Base-by-base conservation (phyloP, 257 asterid species). In the Schizonepeta tenuifolia region DNA sequence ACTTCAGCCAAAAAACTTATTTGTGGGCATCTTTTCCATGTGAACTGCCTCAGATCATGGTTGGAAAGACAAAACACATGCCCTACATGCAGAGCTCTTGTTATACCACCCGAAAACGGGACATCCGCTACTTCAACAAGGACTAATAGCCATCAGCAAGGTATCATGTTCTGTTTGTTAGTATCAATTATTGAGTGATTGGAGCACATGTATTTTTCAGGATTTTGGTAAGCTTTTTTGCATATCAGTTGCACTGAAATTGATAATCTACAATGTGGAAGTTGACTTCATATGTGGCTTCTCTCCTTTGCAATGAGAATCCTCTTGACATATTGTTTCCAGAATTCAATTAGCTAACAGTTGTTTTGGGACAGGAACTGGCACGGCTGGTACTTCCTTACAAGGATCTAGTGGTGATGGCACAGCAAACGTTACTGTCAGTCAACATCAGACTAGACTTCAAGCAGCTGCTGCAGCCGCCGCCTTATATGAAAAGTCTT, bases 11-110 rank as follows among this genome's bases (percentile, higher is more conserved):
- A 93, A 71, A 90, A 87, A 77, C 93, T 93, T 73, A 61, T 84
- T 3, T 93, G 98, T 38, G 98, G 98, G 51, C 98, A 93, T 86
- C 87, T 90, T 83, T 93, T 93, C 76, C 98, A 93, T 68, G 98
- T 93, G 58, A 94, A 87, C 73, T 93, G 98, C 86, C 95, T 93
- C 53, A 86, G 98, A 53, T 93, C 98, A 36, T 93, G 98, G 97
- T 78, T 93, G 76, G 97, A 90, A 81, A 86, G 96, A 72, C 96
- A 93, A 71, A 90, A 88, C 72, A 90, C 96, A 13, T 93, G 98
- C 76, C 98, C 98, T 56, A 90, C 96, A 41, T 93, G 98, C 82
- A 85, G 98, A 78, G 97, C 98, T 46, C 92, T 72, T 46, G 96
- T 93, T 65, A 79, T 90, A 73, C 90, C 96, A 22, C 83, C 92